Conservation (phyloP, 768 basidiomycete genomes). For the Collybia mongolica region DNA sequence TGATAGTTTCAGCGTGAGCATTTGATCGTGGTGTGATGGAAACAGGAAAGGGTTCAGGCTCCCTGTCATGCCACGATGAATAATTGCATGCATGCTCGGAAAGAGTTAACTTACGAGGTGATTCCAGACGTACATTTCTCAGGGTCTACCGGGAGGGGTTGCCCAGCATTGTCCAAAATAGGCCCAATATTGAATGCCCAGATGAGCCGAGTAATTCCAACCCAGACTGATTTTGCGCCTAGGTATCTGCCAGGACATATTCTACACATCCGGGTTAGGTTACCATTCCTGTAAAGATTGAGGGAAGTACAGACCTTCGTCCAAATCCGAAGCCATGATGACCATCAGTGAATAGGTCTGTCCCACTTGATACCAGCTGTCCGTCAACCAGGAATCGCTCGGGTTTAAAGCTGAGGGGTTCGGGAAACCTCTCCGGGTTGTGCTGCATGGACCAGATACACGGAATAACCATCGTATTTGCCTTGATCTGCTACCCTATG, state of each 20-base stretch:
- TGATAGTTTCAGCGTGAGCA: background rate
- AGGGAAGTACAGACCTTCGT: background rate
- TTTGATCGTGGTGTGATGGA: background rate
- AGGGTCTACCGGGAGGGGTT: background rate
- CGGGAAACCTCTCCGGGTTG: background rate
- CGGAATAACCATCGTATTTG: constrained; percentile 2
- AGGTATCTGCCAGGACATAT: constrained; percentile 2
- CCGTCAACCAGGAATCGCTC: background rate
- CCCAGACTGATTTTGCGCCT: constrained; percentile 4
- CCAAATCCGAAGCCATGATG: constrained; percentile 4
- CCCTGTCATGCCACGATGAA: background rate
- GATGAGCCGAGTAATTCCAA: constrained; percentile 3
- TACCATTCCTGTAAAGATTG: too few species aligned
- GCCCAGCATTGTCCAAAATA: background rate
- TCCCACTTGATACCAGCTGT: background rate
- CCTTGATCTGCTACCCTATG: constrained; percentile 1
- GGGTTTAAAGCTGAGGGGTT: constrained; percentile 3
- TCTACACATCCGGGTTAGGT: background rate
- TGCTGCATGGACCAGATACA: constrained; percentile 6
- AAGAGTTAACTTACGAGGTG: constrained; percentile 8
- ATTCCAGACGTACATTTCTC: constrained; percentile 4
- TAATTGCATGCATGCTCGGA: too few species aligned
- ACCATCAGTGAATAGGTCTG: constrained; percentile 1
- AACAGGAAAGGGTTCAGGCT: constrained; percentile 1
- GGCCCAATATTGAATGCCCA: constrained; percentile 7